phyloP scores from a whole-genome alignment of 306 rosid genomes.

The Canavalia gladiata region DNA sequence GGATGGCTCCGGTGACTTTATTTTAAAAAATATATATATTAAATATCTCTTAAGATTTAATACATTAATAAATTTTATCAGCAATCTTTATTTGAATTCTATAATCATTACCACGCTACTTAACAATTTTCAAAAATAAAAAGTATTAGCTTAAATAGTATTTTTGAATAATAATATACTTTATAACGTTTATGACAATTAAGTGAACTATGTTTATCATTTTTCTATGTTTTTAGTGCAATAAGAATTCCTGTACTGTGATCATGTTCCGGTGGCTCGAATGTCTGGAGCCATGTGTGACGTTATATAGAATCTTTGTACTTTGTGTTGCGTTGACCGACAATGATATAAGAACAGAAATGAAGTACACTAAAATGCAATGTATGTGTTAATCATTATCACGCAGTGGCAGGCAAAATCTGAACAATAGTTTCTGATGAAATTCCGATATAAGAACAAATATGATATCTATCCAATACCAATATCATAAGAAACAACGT shows the following conservation, averaged over 20 bases:
- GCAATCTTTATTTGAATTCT: no score
- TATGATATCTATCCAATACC: neutral
- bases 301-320: slow-evolving; percentile 19
- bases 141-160: no score
- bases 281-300: neutral
- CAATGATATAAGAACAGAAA: neutral
- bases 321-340: neutral
- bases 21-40: no score
- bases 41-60: no score
- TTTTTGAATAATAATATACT: no score
- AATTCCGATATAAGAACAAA: neutral
- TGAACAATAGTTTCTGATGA: neutral
- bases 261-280: neutral
- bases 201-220: no score
- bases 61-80: no score
- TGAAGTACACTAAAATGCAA: neutral
- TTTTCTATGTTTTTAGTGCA: no score
- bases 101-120: no score
- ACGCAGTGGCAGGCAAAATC: neutral
- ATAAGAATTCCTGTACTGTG: neutral
- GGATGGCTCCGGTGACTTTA: no score
- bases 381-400: neutral
- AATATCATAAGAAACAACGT: no score
- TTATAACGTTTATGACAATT: neutral
- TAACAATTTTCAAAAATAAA: no score